A percentile compares a stretch with the other conserved stretches of the same genome.
Evolutionary conservation across 2,329 filamentous ascomycete genomes (phyloP).

Genomic region (Penicillium sp.): DNA sequence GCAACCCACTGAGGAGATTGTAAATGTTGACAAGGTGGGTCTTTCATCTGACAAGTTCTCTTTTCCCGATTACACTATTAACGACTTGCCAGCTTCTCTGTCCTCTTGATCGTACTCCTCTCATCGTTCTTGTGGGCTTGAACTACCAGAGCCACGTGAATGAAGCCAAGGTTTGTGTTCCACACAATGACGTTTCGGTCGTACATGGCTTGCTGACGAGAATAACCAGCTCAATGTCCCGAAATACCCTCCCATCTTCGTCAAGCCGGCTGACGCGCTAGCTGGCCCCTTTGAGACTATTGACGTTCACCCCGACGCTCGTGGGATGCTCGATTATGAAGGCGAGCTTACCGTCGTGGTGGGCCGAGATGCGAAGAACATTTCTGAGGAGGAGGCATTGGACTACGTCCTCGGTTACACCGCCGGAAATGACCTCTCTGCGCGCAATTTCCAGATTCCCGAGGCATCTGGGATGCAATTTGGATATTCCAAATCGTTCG

Average conservation of each 20-base stretch:
- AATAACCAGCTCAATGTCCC: background rate
- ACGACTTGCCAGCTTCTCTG: background rate
- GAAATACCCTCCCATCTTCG: background rate
- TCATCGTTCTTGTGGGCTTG: background rate
- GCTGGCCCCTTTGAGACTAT: background rate
- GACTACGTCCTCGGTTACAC: slow-evolving; percentile 31
- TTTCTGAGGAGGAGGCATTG: slow-evolving; percentile 17
- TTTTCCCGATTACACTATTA: background rate
- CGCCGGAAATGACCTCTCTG: slow-evolving; percentile 29
- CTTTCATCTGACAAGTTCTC: background rate
- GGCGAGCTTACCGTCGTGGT: slow-evolving; percentile 24
- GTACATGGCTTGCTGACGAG: background rate
- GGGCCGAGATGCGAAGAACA: slow-evolving; percentile 11
- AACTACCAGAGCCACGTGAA: background rate
- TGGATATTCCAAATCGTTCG: too few species aligned
- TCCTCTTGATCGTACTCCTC: background rate
- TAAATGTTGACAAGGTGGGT: background rate
- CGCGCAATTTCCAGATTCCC: slow-evolving; percentile 19
- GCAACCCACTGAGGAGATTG: background rate
- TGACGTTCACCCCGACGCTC: background rate
- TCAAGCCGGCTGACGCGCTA: background rate
- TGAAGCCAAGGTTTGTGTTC: background rate
- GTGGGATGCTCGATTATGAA: slow-evolving; percentile 1
- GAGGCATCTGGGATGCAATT: too few species aligned
- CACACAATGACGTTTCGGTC: background rate